Base-by-base conservation (phyloP, 129 eudicot genomes). In the Cynara cardunculus region DNA sequence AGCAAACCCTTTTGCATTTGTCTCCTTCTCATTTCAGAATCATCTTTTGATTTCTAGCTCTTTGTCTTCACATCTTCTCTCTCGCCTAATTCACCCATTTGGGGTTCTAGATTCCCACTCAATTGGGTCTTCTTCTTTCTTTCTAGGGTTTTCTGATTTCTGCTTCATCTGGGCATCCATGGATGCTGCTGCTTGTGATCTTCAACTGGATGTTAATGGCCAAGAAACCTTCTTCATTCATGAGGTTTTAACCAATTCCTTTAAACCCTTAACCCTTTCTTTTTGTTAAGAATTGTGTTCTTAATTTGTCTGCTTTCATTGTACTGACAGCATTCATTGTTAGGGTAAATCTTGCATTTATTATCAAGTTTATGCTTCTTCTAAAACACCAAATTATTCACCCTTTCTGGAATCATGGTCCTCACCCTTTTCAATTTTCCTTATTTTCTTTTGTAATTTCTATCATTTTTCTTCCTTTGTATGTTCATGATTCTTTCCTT, bases 161-260 rank as follows among this genome's bases (percentile, higher is more conserved):
- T 22, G 70, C 44, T 78, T 84, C 72, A 28, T 80, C 53, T 82
- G 72, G 84, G 86, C 24, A 5, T n/a, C 46, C 30, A 93, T 91
- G 97, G 93, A 56, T 72, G 89, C 70, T 25, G 69, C 61, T 72
- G 89, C 86, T 88, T 84, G 88, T 88, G 86, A 79, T 85, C 91
- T 93, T 84, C 85, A 93, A 85, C 93, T 93, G 73, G 94, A 93
- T 87, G 98, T 93, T 83, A 93, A 93, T 88, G 98, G 98, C 3
- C 91, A 93, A 87, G 91, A 90, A 82, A 75, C 85, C 72, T 89
- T 93, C 88, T 81, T 89, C 79, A 74, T 93, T 67, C 84, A 91
- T 78, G 86, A 91, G 98, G 98, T 91, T 18, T 1, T 75, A 66
- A 31, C 0, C 3, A 69, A 34, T 19, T 78, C 25, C 61, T 39